Conservation (phyloP, 2,329 filamentous ascomycete genomes). For the Apiospora phragmitis region DNA sequence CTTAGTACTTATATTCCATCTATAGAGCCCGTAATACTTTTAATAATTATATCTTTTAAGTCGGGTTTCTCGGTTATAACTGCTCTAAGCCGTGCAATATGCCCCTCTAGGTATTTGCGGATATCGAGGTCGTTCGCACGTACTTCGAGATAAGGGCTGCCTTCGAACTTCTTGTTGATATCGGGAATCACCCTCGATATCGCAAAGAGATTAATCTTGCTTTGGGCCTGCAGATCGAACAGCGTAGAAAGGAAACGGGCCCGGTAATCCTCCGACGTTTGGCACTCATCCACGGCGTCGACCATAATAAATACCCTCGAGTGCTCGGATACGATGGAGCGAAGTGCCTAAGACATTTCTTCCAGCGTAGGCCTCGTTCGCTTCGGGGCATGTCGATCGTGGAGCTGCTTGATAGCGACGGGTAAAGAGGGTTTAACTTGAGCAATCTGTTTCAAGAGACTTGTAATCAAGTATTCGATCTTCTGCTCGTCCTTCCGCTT, state of each 20-base stretch:
- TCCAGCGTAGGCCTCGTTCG: neutral
- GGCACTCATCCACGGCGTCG: constrained; percentile 23
- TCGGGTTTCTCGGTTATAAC: constrained; percentile 16
- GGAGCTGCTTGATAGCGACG: neutral
- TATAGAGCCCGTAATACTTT: constrained; percentile 19
- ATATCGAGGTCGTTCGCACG: constrained; percentile 15
- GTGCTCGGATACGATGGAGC: constrained; percentile 21
- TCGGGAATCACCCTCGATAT: constrained; percentile 27
- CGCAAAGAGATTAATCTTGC: constrained; percentile 17
- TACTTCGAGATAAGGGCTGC: constrained; percentile 21
- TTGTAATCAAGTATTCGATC: constrained; percentile 31
- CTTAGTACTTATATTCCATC: constrained; percentile 31
- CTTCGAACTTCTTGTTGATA: constrained; percentile 17
- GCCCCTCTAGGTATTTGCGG: constrained; percentile 22
- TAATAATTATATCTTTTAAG: constrained; percentile 16
- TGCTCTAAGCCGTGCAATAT: too few relatives aligned
- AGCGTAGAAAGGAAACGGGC: constrained; percentile 16
- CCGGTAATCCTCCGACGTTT: constrained; percentile 11
- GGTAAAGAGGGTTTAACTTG: neutral
- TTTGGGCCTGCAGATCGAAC: constrained; percentile 13
- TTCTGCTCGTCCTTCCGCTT: constrained; percentile 37
- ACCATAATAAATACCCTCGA: constrained; percentile 23
- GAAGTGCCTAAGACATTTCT: neutral
- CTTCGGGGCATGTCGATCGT: neutral
- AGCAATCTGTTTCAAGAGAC: constrained; percentile 33